phyloP scores from a whole-genome alignment of 2,329 filamentous ascomycete species.

The Trichophyton benhamiae region DNA sequence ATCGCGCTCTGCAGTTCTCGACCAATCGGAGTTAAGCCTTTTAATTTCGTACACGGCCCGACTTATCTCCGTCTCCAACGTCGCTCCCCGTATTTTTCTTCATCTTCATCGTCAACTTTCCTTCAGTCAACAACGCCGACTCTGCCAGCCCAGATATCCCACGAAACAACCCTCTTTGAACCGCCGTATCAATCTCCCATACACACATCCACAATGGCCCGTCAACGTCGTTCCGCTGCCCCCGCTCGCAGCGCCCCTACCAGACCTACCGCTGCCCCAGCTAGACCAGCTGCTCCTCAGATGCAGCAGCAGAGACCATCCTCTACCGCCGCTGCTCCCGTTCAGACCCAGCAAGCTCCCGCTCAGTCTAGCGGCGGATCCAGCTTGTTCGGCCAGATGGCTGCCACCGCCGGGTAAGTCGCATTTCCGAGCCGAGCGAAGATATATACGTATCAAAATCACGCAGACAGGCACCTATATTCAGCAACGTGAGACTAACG shows the following conservation, averaged over 20 bases:
- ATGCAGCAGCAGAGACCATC: slow-evolving; percentile 51
- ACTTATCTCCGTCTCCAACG: neutral
- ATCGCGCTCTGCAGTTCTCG: neutral
- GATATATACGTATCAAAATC: no score
- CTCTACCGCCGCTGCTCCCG: slow-evolving; percentile 49
- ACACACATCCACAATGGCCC: slow-evolving; percentile 52
- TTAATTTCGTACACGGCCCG: neutral
- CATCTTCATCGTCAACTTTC: neutral
- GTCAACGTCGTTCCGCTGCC: slow-evolving; percentile 55
- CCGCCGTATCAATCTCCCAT: neutral
- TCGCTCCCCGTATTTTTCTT: neutral
- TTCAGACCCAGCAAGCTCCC: slow-evolving; percentile 37
- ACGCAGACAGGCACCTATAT: neutral
- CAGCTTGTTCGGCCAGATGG: slow-evolving; percentile 92
- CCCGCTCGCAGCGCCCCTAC: slow-evolving; percentile 46
- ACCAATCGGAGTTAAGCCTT: neutral
- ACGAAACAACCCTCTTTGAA: neutral
- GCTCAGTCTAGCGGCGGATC: slow-evolving; percentile 50
- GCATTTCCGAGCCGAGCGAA: slow-evolving; percentile 4
- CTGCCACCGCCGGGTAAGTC: slow-evolving; percentile 89
- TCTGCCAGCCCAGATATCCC: neutral
- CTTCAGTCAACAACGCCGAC: neutral
- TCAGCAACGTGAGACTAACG: slow-evolving; percentile 2
- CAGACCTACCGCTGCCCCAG: slow-evolving; percentile 52
- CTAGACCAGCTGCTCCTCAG: slow-evolving; percentile 41